Evolutionary conservation across 176 grass and related monocot species (phyloP).

Genomic region (Oryza punctata): DNA sequence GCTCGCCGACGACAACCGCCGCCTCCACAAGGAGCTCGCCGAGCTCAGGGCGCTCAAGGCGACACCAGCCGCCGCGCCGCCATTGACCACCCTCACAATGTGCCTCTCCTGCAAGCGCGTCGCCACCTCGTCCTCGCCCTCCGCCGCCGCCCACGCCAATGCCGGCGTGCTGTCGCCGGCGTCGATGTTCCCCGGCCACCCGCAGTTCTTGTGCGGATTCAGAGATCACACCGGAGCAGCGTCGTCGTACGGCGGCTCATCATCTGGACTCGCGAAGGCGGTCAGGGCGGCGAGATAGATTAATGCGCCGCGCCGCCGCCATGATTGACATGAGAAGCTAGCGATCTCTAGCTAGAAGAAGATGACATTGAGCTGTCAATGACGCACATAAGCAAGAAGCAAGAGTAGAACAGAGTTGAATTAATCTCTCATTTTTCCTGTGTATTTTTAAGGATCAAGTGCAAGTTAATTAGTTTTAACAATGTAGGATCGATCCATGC

Average conservation of each 20-base stretch:
- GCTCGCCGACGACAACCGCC: conserved; percentile 82
- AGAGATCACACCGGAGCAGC: conserved; percentile 19
- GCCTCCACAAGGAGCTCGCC: conserved; percentile 85
- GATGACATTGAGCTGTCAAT: background rate
- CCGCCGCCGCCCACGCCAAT: background rate
- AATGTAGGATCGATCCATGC: conserved; percentile 29
- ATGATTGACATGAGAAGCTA: background rate
- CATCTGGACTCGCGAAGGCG: conserved; percentile 9
- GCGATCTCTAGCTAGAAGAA: background rate
- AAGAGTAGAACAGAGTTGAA: conserved; percentile 26
- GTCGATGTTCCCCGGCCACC: conserved; percentile 25
- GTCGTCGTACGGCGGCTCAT: background rate
- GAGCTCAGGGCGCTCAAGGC: conserved; percentile 79
- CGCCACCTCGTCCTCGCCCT: background rate
- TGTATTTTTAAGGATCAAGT: background rate
- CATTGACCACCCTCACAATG: conserved; percentile 65
- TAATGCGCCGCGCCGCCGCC: background rate
- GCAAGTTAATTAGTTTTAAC: conserved; percentile 27
- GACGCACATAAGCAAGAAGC: conserved; percentile 29
- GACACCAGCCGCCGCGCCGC: conserved; percentile 26
- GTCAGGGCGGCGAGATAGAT: conserved; percentile 55
- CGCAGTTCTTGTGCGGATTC: conserved; percentile 52
- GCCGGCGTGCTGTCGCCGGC: conserved; percentile 1
- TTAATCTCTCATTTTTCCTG: background rate
- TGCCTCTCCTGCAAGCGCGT: conserved; percentile 89